Evolutionary conservation across 129 eudicot genomes (phyloP).

Genomic region (Dittrichia graveolens): DNA sequence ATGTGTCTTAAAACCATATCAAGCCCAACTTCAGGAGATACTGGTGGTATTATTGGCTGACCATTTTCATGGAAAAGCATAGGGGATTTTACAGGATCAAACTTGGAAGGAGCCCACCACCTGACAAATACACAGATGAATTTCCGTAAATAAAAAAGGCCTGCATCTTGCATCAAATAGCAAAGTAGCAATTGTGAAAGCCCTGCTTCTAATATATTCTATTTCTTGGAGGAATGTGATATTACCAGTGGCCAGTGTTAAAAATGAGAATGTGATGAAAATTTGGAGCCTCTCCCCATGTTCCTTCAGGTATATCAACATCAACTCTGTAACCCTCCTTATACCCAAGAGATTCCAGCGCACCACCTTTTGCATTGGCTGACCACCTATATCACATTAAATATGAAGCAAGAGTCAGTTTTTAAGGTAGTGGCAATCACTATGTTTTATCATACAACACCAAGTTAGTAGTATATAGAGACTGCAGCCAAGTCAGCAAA

Average conservation of each 20-base stretch:
- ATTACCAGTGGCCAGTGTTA: slow-evolving; percentile 98
- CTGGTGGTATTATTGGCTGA: slow-evolving; percentile 67
- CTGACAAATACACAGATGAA: slow-evolving; percentile 36
- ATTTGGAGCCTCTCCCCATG: slow-evolving; percentile 82
- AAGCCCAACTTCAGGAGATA: slow-evolving; percentile 82
- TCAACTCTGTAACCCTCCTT: slow-evolving; percentile 94
- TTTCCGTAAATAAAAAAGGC: slow-evolving; percentile 13
- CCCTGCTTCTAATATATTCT: background rate
- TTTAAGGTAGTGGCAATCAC: slow-evolving; percentile 15
- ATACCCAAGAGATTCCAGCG: slow-evolving; percentile 87
- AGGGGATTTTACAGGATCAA: slow-evolving; percentile 90
- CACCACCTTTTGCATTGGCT: slow-evolving; percentile 62
- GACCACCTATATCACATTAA: slow-evolving; percentile 59
- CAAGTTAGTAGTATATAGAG: too few relatives aligned
- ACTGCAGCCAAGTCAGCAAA: background rate
- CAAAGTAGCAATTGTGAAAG: slow-evolving; percentile 14
- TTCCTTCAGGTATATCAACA: slow-evolving; percentile 90
- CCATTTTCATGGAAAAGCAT: slow-evolving; percentile 94
- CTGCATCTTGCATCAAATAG: slow-evolving; percentile 14
- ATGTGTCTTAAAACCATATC: slow-evolving; percentile 75
- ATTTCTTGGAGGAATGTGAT: slow-evolving; percentile 2
- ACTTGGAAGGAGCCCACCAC: slow-evolving; percentile 99
- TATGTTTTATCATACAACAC: background rate
- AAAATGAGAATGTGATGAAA: slow-evolving; percentile 83
- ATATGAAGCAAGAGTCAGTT: slow-evolving; percentile 18